Percentiles rank a stretch among this genome's conserved stretches.
phyloP scores from a whole-genome alignment of 2,329 filamentous ascomycete genomes.

The Penicillium aurantiogriseum region DNA sequence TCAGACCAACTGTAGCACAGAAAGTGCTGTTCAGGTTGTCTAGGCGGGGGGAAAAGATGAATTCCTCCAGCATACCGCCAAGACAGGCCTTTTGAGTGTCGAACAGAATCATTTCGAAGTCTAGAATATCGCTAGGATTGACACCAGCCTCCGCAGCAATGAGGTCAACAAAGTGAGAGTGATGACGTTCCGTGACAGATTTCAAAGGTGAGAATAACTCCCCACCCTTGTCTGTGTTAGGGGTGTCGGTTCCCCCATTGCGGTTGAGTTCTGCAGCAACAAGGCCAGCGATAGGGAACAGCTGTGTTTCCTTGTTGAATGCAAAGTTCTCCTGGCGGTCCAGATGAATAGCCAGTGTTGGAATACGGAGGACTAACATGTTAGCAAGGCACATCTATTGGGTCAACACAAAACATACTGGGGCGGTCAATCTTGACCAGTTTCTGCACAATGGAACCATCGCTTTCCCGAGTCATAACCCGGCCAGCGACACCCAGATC shows the following conservation, averaged over 20 bases:
- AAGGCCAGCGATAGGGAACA: conserved; percentile 89
- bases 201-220: conserved; percentile 76
- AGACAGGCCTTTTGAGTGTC: conserved; percentile 90
- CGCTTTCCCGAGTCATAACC: conserved; percentile 72
- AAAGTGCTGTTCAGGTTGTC: conserved; percentile 98
- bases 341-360: conserved; percentile 90
- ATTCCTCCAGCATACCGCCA: conserved; percentile 86
- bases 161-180: conserved; percentile 80
- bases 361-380: conserved; percentile 71
- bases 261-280: conserved; percentile 86
- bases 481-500: conserved; percentile 88
- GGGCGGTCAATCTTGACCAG: conserved; percentile 89
- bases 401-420: conserved; percentile 41
- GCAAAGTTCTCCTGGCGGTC: conserved; percentile 81
- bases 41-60: conserved; percentile 92
- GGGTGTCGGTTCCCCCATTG: conserved; percentile 49
- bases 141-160: conserved; percentile 78
- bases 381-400: neutral
- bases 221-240: conserved; percentile 43
- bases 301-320: conserved; percentile 95
- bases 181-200: conserved; percentile 76
- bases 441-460: conserved; percentile 75
- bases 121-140: conserved; percentile 69
- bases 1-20: conserved; percentile 81
- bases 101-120: conserved; percentile 97